phyloP scores from a whole-genome alignment of 345 rosid genomes.

The Eucalyptus cloeziana region DNA sequence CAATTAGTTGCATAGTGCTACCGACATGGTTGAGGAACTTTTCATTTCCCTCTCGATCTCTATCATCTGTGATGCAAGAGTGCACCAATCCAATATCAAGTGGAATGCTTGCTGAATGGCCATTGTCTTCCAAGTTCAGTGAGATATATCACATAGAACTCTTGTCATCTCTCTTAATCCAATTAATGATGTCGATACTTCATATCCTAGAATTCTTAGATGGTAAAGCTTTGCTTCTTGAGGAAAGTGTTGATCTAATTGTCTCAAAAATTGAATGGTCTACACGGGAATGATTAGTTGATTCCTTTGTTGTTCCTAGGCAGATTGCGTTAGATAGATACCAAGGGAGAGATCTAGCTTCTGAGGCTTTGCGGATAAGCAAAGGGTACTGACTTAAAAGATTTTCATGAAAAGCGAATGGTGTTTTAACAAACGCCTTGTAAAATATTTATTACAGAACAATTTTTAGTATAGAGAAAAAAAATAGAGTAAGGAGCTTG shows the following conservation, averaged over 20 bases:
- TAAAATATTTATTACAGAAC: background rate
- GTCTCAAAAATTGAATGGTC: background rate
- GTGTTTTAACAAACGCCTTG: background rate
- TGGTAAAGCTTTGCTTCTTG: background rate
- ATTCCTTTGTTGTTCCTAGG: too few species aligned
- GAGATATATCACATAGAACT: too few species aligned
- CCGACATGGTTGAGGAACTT: too few species aligned
- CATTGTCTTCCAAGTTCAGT: background rate
- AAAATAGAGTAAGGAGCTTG: too few species aligned
- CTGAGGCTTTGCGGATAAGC: too few species aligned
- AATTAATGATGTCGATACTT: background rate
- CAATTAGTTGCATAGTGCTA: too few species aligned
- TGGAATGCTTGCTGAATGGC: background rate
- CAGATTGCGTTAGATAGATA: rapidly evolving
- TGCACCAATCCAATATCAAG: too few species aligned
- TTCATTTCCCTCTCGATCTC: too few species aligned
- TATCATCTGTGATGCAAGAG: too few species aligned
- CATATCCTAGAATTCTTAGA: background rate
- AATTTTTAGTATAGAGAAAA: background rate
- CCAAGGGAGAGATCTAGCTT: too few species aligned
- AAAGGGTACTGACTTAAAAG: background rate
- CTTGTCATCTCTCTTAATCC: background rate
- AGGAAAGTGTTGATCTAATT: background rate
- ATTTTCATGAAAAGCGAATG: background rate
- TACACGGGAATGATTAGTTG: too few species aligned